These are phyloP conservation scores for Russula sp. DNA, from an alignment of 768 basidiomycete genomes.

Conservation along the genomic window DNA sequence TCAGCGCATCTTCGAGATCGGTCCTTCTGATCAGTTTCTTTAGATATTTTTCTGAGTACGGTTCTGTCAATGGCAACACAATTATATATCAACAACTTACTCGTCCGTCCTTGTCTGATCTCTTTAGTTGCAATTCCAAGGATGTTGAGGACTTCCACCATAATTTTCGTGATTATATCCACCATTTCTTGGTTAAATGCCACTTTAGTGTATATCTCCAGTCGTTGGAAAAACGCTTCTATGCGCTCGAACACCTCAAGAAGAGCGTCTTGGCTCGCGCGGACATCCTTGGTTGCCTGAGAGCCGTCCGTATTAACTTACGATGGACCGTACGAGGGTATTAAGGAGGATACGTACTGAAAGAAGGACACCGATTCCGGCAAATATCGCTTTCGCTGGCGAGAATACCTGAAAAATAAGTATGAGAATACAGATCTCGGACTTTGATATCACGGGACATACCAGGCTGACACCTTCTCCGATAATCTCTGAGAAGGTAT, in stretches of 20 bases:
- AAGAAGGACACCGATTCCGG: no score
- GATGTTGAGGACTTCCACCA: conserved; percentile 1
- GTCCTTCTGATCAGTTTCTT: neutral
- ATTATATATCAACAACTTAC: neutral
- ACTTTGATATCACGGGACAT: no score
- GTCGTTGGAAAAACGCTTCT: neutral
- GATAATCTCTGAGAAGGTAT: neutral
- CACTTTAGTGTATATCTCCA: neutral
- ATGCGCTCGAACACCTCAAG: neutral
- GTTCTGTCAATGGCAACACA: neutral
- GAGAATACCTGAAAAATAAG: no score
- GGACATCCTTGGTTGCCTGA: neutral
- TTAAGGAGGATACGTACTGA: no score
- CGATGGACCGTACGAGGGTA: neutral
- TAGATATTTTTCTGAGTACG: neutral
- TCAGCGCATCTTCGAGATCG: neutral
- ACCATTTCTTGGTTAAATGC: neutral
- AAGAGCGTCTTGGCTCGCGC: neutral
- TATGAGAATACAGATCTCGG: no score
- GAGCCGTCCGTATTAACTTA: neutral
- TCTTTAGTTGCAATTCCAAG: conserved; percentile 9
- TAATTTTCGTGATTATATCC: neutral
- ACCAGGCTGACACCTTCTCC: conserved; percentile 4
- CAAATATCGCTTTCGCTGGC: no score
- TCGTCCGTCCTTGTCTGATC: neutral